Conservation (phyloP, 2,329 filamentous ascomycete genomes). For the Madurella mycetomatis region DNA sequence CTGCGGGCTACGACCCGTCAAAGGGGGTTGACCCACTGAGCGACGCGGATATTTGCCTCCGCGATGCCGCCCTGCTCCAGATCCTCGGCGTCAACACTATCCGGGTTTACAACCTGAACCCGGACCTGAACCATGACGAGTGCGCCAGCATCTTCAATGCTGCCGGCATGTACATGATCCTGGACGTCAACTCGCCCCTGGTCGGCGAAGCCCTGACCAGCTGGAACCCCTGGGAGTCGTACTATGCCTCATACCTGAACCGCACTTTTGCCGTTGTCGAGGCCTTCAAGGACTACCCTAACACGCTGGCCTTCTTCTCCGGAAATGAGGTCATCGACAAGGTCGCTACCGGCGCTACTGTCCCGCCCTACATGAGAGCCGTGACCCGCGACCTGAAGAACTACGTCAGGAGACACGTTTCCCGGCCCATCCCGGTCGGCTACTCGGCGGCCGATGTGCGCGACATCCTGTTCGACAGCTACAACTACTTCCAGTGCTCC, state of each 20-base stretch:
- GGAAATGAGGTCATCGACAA: conserved; percentile 76
- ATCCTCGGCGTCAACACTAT: conserved; percentile 61
- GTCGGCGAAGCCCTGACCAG: conserved; percentile 54
- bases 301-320: conserved; percentile 69
- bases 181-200: conserved; percentile 64
- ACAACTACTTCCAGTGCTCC: conserved; percentile 69
- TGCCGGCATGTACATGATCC: conserved; percentile 64
- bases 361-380: conserved; percentile 68
- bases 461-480: conserved; percentile 66
- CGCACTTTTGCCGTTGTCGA: conserved; percentile 64
- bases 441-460: conserved; percentile 80
- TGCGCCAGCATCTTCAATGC: conserved; percentile 66
- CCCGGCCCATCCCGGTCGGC: conserved; percentile 68
- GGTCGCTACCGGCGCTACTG: conserved; percentile 52
- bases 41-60: conserved; percentile 53
- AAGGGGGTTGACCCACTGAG: conserved; percentile 56
- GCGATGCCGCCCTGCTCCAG: conserved; percentile 64
- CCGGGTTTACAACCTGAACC: conserved; percentile 66
- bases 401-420: conserved; percentile 68
- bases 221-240: conserved; percentile 53
- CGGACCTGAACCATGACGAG: conserved; percentile 60
- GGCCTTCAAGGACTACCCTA: conserved; percentile 63
- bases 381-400: conserved; percentile 76
- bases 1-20: conserved; percentile 54
- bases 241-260: conserved; percentile 58